phyloP scores from a whole-genome alignment of 306 rosid genomes.

The Prunus mume region DNA sequence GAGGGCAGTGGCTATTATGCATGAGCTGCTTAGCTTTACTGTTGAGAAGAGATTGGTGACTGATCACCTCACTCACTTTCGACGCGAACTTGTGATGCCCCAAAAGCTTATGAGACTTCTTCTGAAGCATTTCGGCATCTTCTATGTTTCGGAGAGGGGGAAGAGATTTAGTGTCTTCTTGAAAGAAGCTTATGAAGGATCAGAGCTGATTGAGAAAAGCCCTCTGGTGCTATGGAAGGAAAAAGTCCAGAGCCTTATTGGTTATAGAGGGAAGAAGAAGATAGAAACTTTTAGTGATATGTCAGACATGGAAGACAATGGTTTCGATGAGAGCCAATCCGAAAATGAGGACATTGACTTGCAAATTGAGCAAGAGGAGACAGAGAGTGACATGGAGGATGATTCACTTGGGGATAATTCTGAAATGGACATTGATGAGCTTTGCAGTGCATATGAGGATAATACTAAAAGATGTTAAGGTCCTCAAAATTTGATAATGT shows the following conservation, averaged over 20 bases:
- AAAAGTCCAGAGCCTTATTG: slow-evolving; percentile 45
- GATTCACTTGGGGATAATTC: slow-evolving; percentile 28
- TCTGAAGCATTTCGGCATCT: slow-evolving; percentile 77
- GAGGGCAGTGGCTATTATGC: slow-evolving; percentile 89
- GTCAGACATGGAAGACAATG: slow-evolving; percentile 54
- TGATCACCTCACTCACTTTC: slow-evolving; percentile 88
- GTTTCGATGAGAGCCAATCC: slow-evolving; percentile 31
- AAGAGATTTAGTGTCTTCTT: slow-evolving; percentile 83
- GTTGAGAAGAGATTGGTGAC: slow-evolving; percentile 83
- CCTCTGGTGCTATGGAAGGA: slow-evolving; percentile 81
- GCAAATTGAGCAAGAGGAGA: slow-evolving; percentile 37
- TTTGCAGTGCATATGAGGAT: slow-evolving; percentile 34
- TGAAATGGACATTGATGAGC: slow-evolving; percentile 62
- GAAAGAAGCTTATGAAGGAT: slow-evolving; percentile 70
- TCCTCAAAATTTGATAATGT: not conserved
- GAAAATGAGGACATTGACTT: slow-evolving; percentile 40
- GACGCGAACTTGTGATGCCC: slow-evolving; percentile 82
- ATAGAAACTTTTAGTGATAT: slow-evolving; percentile 47
- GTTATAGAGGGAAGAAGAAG: slow-evolving; percentile 67
- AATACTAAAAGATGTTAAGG: slow-evolving; percentile 7
- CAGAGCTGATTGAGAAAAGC: slow-evolving; percentile 71
- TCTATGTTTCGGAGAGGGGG: slow-evolving; percentile 93
- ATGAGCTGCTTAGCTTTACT: slow-evolving; percentile 77
- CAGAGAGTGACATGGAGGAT: slow-evolving; percentile 31
- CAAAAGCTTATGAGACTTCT: slow-evolving; percentile 89